phyloP scores from a whole-genome alignment of 1,139 yeast genomes.

The Magnusiomyces sp. region DNA sequence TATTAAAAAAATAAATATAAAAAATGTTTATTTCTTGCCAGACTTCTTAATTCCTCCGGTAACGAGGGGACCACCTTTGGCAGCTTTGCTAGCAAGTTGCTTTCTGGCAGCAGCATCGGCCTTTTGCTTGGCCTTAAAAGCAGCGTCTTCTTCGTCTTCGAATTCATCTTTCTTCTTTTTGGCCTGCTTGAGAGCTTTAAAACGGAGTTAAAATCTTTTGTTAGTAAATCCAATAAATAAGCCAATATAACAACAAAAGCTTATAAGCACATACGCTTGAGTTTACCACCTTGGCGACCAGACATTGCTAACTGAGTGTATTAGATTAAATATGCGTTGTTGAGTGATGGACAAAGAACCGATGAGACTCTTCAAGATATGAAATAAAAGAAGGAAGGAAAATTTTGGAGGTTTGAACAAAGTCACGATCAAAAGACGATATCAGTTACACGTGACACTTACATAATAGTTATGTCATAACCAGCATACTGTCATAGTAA shows the following conservation, averaged over 20 bases:
- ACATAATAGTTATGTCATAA: too few species aligned
- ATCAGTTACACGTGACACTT: too few species aligned
- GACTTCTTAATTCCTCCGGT: constrained; percentile 92
- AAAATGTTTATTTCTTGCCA: constrained; percentile 20
- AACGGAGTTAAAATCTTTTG: constrained; percentile 7
- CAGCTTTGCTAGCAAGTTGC: constrained; percentile 80
- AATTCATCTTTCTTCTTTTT: constrained; percentile 64
- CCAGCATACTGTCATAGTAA: too few species aligned
- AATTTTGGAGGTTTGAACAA: neutral
- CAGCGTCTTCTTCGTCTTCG: constrained; percentile 76
- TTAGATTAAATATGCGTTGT: neutral
- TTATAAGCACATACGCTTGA: constrained; percentile 34
- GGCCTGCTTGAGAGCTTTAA: constrained; percentile 33
- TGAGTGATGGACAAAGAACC: neutral
- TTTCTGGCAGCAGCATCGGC: constrained; percentile 92
- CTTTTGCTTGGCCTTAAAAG: constrained; percentile 88
- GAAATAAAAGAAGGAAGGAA: neutral
- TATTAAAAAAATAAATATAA: too few species aligned
- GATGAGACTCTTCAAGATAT: neutral
- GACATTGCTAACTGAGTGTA: constrained; percentile 33
- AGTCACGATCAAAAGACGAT: too few species aligned
- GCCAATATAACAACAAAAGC: neutral
- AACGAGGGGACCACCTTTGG: constrained; percentile 81
- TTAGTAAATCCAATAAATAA: neutral
- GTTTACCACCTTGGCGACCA: constrained; percentile 40